Evolutionary conservation across 495 filamentous ascomycete species (phyloP).

Genomic region (Neurospora sp.): DNA sequence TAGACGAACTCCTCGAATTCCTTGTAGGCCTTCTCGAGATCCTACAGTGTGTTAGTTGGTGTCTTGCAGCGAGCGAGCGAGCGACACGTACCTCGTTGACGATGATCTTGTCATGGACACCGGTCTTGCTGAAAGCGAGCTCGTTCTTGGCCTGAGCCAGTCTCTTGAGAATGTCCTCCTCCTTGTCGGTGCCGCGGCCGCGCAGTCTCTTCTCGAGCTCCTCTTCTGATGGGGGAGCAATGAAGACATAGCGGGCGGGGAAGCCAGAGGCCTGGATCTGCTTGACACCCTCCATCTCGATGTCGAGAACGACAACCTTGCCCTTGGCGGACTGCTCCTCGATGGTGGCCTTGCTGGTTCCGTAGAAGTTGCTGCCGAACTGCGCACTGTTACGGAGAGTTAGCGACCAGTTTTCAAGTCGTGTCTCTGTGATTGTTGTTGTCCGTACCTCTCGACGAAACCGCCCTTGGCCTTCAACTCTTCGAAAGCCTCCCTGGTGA

Average conservation of each 20-base stretch:
- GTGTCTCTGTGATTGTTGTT: neutral
- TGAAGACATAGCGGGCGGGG: conserved; percentile 73
- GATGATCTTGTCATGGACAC: conserved; percentile 74
- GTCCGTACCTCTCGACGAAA: conserved; percentile 58
- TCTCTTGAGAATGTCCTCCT: conserved; percentile 65
- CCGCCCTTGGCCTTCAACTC: conserved; percentile 55
- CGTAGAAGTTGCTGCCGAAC: conserved; percentile 84
- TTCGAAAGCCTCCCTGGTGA: conserved; percentile 57
- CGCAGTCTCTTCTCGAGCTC: conserved; percentile 67
- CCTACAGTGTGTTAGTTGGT: conserved; percentile 11
- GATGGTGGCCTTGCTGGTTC: conserved; percentile 69
- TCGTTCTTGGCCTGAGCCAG: conserved; percentile 71
- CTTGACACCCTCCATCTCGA: conserved; percentile 98
- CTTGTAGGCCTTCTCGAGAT: conserved; percentile 71
- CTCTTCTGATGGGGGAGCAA: conserved; percentile 68
- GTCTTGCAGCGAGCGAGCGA: neutral
- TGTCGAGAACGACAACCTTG: conserved; percentile 63
- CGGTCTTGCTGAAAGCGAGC: conserved; percentile 67
- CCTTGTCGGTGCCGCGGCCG: conserved; percentile 74
- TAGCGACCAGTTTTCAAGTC: neutral
- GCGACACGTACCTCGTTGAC: conserved; percentile 55
- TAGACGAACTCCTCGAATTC: conserved; percentile 62
- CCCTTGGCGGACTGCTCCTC: conserved; percentile 61
- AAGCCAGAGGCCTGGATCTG: conserved; percentile 74
- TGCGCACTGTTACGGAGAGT: conserved; percentile 45